Evolutionary conservation across 805 yeast genomes (phyloP), one percentile per base, ranked within the genome.

Genomic region (Metschnikowia similis): DNA sequence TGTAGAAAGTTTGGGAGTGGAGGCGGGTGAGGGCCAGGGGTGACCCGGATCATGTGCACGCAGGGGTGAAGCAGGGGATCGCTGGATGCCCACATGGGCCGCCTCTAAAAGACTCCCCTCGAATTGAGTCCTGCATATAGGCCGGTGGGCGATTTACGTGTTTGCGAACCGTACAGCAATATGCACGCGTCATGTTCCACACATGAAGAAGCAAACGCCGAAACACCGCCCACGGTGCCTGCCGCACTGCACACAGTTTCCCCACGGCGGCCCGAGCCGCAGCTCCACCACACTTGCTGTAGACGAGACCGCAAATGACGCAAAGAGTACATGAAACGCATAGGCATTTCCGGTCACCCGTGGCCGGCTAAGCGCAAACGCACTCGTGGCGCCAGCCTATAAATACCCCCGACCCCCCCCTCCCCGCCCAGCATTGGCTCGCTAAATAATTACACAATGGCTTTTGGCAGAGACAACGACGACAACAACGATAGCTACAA

Each of bases 401-500:
- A 38, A 38, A 38, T 8, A 38, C 8, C 14, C 8, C 14, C 3
- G 27, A 6, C 26, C 41, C 11, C 29, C 14, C 17, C 29, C 40
- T 10, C 14, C 17, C 29, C 40, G 10, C 40, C 14, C 29, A 7
- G 3, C 21, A 1, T 13, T 2, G 8, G 8, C 13, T 6, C 26
- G 6, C 13, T 21, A 5, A 4, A 21, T 21, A 21, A 21, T 21
- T 13, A 9, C 31, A 48, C 11, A 45, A 51, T 51, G 55, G 50
- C 51, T 21, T 49, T 42, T 21, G 46, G 46, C 9, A 42, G 48
- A 44, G 47, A 45, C 48, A 41, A 50, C 43, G 56, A 62, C 54
- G 53, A 35, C 38, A 26, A 14, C 11, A 35, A 35, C 37, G 17
- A 35, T 17, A 35, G n/a, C 26, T 14, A 35, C 46, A 43, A 50